These are phyloP conservation scores for Amphirosellinia nigrospora DNA, from an alignment of 495 filamentous ascomycete genomes.

Conservation along the genomic window DNA sequence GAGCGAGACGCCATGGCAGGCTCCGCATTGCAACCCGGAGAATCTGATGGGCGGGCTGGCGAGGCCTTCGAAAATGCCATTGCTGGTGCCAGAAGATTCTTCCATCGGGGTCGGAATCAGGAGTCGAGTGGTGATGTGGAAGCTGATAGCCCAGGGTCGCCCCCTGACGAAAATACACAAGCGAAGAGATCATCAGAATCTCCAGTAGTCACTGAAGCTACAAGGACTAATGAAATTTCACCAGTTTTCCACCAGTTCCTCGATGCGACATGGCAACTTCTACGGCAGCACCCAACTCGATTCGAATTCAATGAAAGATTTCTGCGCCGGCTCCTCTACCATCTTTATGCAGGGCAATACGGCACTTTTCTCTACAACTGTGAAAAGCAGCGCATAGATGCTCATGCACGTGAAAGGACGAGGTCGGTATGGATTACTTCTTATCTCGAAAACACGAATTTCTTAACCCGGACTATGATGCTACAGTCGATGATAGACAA, in stretches of 20 bases:
- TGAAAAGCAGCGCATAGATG: conserved; percentile 86
- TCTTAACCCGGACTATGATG: conserved; percentile 78
- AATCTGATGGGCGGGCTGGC: conserved; percentile 62
- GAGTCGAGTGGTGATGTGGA: conserved; percentile 60
- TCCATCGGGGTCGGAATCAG: conserved; percentile 75
- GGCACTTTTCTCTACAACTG: conserved; percentile 96
- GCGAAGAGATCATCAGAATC: conserved; percentile 33
- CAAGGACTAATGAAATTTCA: conserved; percentile 80
- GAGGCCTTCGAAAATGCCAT: conserved; percentile 88
- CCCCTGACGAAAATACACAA: conserved; percentile 37
- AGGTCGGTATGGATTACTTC: conserved; percentile 95
- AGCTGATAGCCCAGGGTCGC: conserved; percentile 31
- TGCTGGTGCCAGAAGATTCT: conserved; percentile 86
- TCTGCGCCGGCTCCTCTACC: conserved; percentile 86
- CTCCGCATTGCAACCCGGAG: conserved; percentile 58
- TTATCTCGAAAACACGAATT: conserved; percentile 78
- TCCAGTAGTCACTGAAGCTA: conserved; percentile 45
- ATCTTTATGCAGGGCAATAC: conserved; percentile 95
- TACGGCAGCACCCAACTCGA: conserved; percentile 83
- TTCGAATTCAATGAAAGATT: conserved; percentile 99
- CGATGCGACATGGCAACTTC: conserved; percentile 90
- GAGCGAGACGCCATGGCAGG: conserved; percentile 72
- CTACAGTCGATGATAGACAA: conserved; percentile 74
- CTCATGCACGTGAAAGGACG: conserved; percentile 72
- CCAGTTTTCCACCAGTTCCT: conserved; percentile 99